Conservation (phyloP, 1,139 yeast species). For the Blastobotrys proliferans region DNA sequence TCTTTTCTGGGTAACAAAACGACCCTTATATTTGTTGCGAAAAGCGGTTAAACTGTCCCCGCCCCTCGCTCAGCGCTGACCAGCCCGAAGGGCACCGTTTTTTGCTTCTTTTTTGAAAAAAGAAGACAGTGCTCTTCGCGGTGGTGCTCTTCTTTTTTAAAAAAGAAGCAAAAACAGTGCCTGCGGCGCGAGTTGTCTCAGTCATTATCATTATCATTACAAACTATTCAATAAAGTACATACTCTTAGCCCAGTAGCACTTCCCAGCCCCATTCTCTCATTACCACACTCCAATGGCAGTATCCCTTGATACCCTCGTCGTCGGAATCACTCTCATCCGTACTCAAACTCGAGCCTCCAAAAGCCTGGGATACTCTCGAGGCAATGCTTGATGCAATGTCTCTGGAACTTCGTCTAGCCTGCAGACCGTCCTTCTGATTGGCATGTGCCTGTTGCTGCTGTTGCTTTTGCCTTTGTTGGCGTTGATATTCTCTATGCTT, state of each 20-base stretch:
- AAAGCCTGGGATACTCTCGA: constrained; percentile 12
- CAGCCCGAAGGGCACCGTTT: too few species aligned
- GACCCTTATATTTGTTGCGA: too few species aligned
- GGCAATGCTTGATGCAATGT: constrained; percentile 14
- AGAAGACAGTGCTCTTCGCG: too few species aligned
- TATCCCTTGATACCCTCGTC: constrained; percentile 46
- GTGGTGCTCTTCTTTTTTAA: too few species aligned
- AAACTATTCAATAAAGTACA: background rate
- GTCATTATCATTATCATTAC: too few species aligned
- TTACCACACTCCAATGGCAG: constrained; percentile 65
- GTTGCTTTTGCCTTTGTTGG: background rate
- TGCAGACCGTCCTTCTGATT: background rate
- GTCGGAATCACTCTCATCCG: constrained; percentile 15
- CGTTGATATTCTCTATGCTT: constrained; percentile 16
- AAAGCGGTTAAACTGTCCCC: too few species aligned
- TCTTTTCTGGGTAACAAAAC: too few species aligned
- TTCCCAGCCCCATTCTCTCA: constrained; percentile 78
- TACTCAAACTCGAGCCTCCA: background rate
- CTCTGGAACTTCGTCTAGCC: constrained; percentile 11
- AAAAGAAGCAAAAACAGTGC: too few species aligned
- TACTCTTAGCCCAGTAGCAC: constrained; percentile 42
- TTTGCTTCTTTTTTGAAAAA: too few species aligned
- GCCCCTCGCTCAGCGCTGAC: too few species aligned
- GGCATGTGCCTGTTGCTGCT: background rate
- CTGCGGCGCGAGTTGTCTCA: too few species aligned